phyloP scores from a whole-genome alignment of 2,329 filamentous ascomycete genomes.

The Diaporthe destruens region DNA sequence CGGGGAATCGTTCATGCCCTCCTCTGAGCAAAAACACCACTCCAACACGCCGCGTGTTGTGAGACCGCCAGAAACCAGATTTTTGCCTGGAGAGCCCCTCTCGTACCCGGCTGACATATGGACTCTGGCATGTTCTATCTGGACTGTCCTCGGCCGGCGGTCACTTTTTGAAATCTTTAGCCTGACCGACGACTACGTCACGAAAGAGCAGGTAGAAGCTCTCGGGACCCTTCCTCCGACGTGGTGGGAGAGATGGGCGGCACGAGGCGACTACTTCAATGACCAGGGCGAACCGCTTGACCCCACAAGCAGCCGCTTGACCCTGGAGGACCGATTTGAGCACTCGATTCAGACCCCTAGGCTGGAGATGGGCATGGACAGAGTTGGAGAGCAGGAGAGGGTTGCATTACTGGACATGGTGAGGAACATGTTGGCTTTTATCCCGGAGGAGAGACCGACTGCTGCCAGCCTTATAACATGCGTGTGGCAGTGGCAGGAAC shows the following conservation, averaged over 20 bases:
- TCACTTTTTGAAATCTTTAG: constrained; percentile 14
- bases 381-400: neutral
- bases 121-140: constrained; percentile 23
- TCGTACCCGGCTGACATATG: constrained; percentile 26
- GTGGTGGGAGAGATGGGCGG: constrained; percentile 4
- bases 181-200: constrained; percentile 15
- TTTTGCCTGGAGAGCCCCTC: neutral
- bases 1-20: constrained; percentile 10
- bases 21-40: neutral
- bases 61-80: constrained; percentile 30
- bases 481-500: too few relatives aligned
- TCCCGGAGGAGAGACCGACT: constrained; percentile 28
- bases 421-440: constrained; percentile 19
- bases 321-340: constrained; percentile 20
- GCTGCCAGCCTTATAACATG: constrained; percentile 19
- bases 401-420: constrained; percentile 16
- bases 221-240: neutral
- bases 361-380: neutral
- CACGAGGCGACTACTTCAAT: neutral
- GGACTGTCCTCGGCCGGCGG: constrained; percentile 12
- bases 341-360: constrained; percentile 11
- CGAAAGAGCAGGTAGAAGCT: constrained; percentile 27
- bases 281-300: constrained; percentile 7
- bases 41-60: neutral
- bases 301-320: neutral